Base-by-base conservation (phyloP, 2,329 filamentous ascomycete species). In the Cercospora janseana region DNA sequence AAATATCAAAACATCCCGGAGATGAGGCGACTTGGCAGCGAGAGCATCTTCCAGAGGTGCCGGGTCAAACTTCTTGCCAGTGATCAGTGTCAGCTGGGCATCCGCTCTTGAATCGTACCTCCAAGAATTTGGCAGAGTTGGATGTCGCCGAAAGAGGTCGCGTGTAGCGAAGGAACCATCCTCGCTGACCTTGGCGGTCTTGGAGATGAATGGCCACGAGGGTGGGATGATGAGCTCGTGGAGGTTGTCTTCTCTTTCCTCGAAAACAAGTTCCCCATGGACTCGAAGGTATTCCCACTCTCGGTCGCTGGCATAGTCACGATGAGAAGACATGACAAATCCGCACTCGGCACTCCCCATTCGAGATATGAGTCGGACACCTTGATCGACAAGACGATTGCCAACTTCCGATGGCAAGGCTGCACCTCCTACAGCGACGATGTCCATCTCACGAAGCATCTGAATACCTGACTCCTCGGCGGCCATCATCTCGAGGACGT, bases 11-110 rank as follows among this genome's bases (percentile, higher is more conserved):
- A 77, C 77, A 49, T 85, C 81, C 2, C 69, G 63, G 0, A 85
- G 57, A 1, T 75, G 21, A 1, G 64, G 56, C 8, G 63, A 63
- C 0, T 73, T 74, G 1, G 74, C 69, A 1, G 73, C 65, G 4
- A 86, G 74, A 0, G 71, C 72, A 2, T 74, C 76, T 63, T 87
- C 83, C 3, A 86, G 63, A 0, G 79, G 78, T 1, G 78, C 76
- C 1, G 83, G 82, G 57, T 86, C 81, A 52, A 86, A 85, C 57
- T 86, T 87, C 69, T 86, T 85, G 2, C 83, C 83, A 5, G 82
- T 86, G 7, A 79, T 69, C 3, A 87, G 71, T 0, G 79, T 79
- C 27, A 86, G 73, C 45, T 81, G 81, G 3, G 79, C 75, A 57
- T 87, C 84, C 0, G 76, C 75, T 29, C 83, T 71, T 1, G 78